Percentiles rank a stretch among this genome's conserved stretches.
These are phyloP conservation scores for Tilletia setariae DNA, from an alignment of 1,284 basidiomycete species.

Conservation along the genomic window DNA sequence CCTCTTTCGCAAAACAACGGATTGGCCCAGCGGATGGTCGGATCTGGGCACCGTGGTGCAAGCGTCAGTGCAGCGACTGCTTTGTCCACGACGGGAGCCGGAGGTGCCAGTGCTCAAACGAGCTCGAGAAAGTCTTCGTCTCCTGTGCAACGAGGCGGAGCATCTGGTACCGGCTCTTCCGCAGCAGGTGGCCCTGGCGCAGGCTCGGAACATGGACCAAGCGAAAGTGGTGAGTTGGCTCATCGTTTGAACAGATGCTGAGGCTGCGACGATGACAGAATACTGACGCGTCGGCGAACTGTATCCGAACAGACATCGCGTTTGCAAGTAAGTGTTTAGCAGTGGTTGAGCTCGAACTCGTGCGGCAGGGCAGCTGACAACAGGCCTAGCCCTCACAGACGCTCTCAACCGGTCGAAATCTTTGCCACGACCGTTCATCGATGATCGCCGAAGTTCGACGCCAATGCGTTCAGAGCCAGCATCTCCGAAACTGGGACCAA, in stretches of 20 bases:
- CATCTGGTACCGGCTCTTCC: neutral
- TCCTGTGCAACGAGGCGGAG: neutral
- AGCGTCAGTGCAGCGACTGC: neutral
- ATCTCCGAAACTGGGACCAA: constrained; percentile 14
- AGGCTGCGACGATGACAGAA: no score
- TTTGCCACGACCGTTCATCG: constrained; percentile 28
- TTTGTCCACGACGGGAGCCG: neutral
- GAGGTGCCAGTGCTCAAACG: neutral
- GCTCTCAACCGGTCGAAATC: constrained; percentile 41
- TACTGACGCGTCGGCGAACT: no score
- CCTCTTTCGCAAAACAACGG: constrained; percentile 47
- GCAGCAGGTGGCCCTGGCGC: neutral
- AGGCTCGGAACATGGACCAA: no score
- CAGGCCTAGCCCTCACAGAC: constrained; percentile 24
- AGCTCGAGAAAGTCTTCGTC: constrained; percentile 1
- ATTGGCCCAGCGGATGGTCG: constrained; percentile 21
- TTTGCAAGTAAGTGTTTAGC: no score
- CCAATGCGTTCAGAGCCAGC: constrained; percentile 20
- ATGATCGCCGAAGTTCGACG: constrained; percentile 15
- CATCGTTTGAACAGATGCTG: no score
- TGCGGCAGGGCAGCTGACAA: no score
- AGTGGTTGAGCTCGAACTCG: no score
- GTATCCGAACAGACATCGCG: no score
- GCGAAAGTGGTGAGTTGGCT: no score
- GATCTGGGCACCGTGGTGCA: neutral